Conservation (phyloP, 192 early-diverging fungal species). For the Helicostylum pulchrum region DNA sequence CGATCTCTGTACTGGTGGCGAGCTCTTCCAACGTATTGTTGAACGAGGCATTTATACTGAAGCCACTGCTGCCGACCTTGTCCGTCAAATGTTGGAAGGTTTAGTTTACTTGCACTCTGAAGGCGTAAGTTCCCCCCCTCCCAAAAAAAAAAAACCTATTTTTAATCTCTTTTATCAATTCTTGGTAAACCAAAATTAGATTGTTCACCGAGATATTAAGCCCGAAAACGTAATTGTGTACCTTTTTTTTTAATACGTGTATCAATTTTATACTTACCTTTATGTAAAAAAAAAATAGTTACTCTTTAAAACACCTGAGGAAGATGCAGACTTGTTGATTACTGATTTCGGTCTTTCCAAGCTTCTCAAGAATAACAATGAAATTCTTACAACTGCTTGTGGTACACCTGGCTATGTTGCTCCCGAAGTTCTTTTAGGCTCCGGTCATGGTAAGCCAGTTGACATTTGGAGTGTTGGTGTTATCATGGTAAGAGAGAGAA, state of each 20-base stretch:
- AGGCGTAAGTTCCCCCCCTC: constrained; percentile 46
- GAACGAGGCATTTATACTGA: constrained; percentile 71
- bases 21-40: constrained; percentile 75
- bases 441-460: constrained; percentile 61
- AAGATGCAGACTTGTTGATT: constrained; percentile 55
- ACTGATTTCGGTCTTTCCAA: constrained; percentile 77
- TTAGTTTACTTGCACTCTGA: constrained; percentile 79
- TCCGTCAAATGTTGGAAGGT: constrained; percentile 69
- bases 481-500: constrained; percentile 39
- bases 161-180: constrained; percentile 1
- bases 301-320: constrained; percentile 42
- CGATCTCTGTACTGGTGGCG: constrained; percentile 71
- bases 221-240: constrained; percentile 65
- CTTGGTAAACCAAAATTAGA: constrained; percentile 23
- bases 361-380: constrained; percentile 51
- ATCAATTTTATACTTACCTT: not conserved
- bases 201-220: constrained; percentile 82
- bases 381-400: constrained; percentile 65
- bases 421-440: constrained; percentile 63
- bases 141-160: not conserved
- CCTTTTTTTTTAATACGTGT: not conserved
- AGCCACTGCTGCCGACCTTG: constrained; percentile 64
- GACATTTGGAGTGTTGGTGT: constrained; percentile 79
- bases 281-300: constrained; percentile 28
- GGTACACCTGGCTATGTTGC: constrained; percentile 62